Base-by-base conservation (phyloP, 1,284 basidiomycete species). In the Ustilago tritici region DNA sequence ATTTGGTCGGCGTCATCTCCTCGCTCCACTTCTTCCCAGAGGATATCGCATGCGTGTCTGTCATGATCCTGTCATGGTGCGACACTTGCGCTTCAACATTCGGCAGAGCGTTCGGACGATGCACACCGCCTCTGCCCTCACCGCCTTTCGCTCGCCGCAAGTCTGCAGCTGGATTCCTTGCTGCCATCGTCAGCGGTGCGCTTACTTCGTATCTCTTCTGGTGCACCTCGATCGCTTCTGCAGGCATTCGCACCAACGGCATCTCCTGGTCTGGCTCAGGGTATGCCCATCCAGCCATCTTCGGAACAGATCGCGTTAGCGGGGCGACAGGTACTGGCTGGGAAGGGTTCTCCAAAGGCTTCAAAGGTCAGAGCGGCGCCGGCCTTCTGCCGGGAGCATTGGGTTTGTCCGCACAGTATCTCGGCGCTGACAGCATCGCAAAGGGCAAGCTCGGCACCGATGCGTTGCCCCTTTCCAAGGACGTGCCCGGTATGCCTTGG, bases 1-100 rank as follows among this genome's bases (percentile, higher is more conserved):
- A 98, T 86, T 92, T 98, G 60, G 87, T 96, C 35, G 96, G 96
- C 19, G 94, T 94, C 78, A 91, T 95, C 74, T 90, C 92, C 82
- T 93, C 92, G 36, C 89, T 99, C 23, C 87, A 90, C 1, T 88
- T 92, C 69, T 79, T 84, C 77, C 82, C 77, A n/a, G 84, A 80
- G 31, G 84, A 85, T 72, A 82, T 85, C 57, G 83, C 83, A 14
- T 80, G 78, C 53, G 81, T 84, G 8, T 80, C 82, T 9, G 74
- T 85, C 59, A 84, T 85, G 79, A 81, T 82, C 72, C 91, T 99
- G 52, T 95, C 95, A 34, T 98, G 96, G 94, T 95, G 94, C 4
- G 96, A 99, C 87, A 98, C 96, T 0, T 91, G 93, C 15, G 96
- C 96, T 0, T 97, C 95, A 4, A 95, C 94, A 7, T 89, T 98